Base-by-base conservation (phyloP, 163 green algal genomes). In the Coccomyxa subellipsoidea region DNA sequence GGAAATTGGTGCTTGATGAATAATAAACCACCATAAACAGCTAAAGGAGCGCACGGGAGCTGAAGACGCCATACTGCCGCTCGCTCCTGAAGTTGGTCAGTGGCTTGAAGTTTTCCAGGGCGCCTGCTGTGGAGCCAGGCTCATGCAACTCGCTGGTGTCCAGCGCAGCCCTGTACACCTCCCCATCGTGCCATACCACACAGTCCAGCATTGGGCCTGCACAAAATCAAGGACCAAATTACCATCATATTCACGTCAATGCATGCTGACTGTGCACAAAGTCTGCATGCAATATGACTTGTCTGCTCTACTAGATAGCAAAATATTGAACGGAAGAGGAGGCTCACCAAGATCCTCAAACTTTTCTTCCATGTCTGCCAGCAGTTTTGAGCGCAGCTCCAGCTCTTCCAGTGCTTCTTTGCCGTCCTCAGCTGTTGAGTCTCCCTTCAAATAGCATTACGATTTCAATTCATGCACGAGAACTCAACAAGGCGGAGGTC, bases 101-200 rank as follows among this genome's bases (percentile, higher is more conserved):
- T 0, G 95, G 94, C 7, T 59, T 72, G 76, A 95, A 97, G 80
- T 95, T 89, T 69, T 66, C 82, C 77, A 77, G 75, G 6, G 23
- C 27, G 8, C 76, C 54, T 34, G 66, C 29, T 40, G 47, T 36
- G 40, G 69, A 40, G 80, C 36, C 80, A 9, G 35, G n/a, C 40
- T 54, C 78, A 47, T 93, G 82, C 78, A 95, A 80, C 27, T 96
- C 92, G 12, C 79, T 84, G 3, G 93, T 96, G 86, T 98, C 95
- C 7, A 98, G 76, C 0, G 95, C 95, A 0, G 90, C 92, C 34
- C 91, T 85, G 92, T 92, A 97, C 0, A n/a, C 76, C 25, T 71
- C 32, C 39, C 93, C 95, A 83, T 98, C 95, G 78, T 97, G 89
- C 95, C 95, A 98, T 38, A 97, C 94, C 39, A 98, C 93, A 39